A percentile compares a stretch with the other conserved stretches of the same genome.
Evolutionary conservation across 345 rosid species (phyloP).

Genomic region (Aquilaria sinensis): DNA sequence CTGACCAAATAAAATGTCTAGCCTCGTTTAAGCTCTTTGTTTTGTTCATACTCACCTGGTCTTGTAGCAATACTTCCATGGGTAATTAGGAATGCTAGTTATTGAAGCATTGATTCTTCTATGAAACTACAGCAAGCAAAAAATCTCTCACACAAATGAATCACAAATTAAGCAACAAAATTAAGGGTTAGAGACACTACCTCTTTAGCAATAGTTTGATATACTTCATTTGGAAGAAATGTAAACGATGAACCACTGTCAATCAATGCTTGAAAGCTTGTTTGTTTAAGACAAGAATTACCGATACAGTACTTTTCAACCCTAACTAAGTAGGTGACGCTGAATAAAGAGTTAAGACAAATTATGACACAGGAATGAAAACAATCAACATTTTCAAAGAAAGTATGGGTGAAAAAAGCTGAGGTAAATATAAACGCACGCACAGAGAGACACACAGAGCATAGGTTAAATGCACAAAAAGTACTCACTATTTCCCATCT

Average conservation of each 20-base stretch:
- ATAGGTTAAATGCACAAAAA: constrained; percentile 1
- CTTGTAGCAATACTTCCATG: constrained; percentile 78
- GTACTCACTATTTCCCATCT: constrained; percentile 56
- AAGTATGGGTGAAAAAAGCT: not conserved
- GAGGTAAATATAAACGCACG: not conserved
- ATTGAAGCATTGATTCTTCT: constrained; percentile 47
- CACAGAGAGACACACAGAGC: not conserved
- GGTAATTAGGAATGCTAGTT: constrained; percentile 36
- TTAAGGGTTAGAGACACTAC: constrained; percentile 19
- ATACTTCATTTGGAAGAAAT: constrained; percentile 54
- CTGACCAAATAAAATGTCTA: not conserved
- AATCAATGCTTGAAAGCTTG: constrained; percentile 48
- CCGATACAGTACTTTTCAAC: constrained; percentile 70
- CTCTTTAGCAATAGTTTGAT: constrained; percentile 50
- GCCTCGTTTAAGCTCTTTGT: constrained; percentile 6
- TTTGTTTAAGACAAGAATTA: constrained; percentile 54
- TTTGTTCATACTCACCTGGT: constrained; percentile 43
- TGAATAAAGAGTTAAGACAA: constrained; percentile 20
- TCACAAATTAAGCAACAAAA: not conserved
- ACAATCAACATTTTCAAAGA: constrained; percentile 4
- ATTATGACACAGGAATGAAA: constrained; percentile 6
- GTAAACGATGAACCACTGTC: constrained; percentile 94
- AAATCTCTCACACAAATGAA: constrained; percentile 10
- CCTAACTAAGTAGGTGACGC: constrained; percentile 59
- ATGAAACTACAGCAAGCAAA: constrained; percentile 44